Evolutionary conservation across 371 early-diverging fungal species (phyloP).

Genomic region (Apophysomyces sp.): DNA sequence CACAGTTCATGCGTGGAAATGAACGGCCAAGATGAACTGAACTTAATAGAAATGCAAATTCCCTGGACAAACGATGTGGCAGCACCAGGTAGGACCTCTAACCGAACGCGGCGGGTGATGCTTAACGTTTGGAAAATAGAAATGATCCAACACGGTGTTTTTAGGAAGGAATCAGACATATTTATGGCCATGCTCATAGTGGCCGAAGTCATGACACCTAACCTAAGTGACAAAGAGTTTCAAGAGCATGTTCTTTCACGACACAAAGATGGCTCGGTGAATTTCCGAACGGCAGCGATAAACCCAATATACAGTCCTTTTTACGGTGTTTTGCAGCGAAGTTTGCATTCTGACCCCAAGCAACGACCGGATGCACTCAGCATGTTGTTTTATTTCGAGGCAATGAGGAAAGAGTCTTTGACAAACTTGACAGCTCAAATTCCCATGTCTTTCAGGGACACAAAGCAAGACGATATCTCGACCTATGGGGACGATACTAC

Average conservation of each 20-base stretch:
- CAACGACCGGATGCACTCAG: not conserved
- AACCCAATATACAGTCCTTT: constrained; percentile 8
- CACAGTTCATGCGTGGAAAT: constrained; percentile 35
- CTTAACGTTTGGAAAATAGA: constrained; percentile 5
- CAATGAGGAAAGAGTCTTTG: not conserved
- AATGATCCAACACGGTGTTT: constrained; percentile 16
- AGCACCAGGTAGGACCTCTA: constrained; percentile 20
- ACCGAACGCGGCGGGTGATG: too few species aligned
- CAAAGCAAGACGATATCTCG: not conserved
- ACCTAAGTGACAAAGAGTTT: constrained; percentile 23
- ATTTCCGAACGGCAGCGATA: constrained; percentile 6
- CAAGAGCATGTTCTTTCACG: constrained; percentile 10
- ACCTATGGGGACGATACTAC: not conserved
- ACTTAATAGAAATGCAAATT: constrained; percentile 9
- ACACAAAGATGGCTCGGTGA: constrained; percentile 7
- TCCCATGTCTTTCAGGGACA: not conserved
- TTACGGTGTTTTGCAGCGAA: constrained; percentile 35
- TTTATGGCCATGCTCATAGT: constrained; percentile 37
- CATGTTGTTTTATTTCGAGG: not conserved
- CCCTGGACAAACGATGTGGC: constrained; percentile 39
- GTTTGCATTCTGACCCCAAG: constrained; percentile 14
- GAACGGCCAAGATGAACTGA: not conserved
- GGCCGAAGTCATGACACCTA: constrained; percentile 28
- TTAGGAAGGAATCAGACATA: constrained; percentile 33
- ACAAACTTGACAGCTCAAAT: not conserved